A percentile compares a stretch with the other conserved stretches of the same genome.
These are phyloP conservation scores for Ogataea neopini DNA, from an alignment of 805 yeast genomes.

Conservation along the genomic window DNA sequence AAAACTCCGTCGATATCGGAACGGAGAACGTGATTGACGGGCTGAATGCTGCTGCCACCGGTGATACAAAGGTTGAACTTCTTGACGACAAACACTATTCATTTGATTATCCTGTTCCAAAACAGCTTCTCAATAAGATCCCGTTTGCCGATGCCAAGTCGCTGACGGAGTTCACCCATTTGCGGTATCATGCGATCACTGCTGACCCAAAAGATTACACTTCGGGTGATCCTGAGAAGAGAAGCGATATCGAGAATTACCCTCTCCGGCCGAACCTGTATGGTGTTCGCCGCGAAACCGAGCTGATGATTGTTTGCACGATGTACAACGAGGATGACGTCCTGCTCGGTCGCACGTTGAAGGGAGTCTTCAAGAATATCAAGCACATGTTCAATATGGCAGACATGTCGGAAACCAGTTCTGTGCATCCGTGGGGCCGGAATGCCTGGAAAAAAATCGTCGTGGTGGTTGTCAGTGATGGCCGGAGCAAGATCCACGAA, in stretches of 20 bases:
- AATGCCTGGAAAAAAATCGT: conserved; percentile 94
- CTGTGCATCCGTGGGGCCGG: conserved; percentile 75
- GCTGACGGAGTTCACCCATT: conserved; percentile 60
- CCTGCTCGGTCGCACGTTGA: conserved; percentile 77
- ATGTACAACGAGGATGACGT: conserved; percentile 90
- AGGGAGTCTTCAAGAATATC: conserved; percentile 88
- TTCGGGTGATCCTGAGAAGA: conserved; percentile 51
- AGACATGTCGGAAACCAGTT: conserved; percentile 36
- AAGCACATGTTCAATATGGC: conserved; percentile 59
- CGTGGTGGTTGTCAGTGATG: conserved; percentile 87
- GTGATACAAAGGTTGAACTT: conserved; percentile 44
- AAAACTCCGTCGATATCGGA: conserved; percentile 16
- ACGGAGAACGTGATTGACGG: conserved; percentile 18
- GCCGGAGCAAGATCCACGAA: conserved; percentile 78
- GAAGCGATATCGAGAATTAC: conserved; percentile 30
- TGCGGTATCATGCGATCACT: conserved; percentile 92
- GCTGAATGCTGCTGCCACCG: conserved; percentile 28
- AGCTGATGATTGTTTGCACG: conserved; percentile 83
- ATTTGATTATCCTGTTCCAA: conserved; percentile 83
- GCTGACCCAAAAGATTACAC: conserved; percentile 81
- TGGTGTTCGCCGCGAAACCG: conserved; percentile 74
- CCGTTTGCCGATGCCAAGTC: conserved; percentile 41
- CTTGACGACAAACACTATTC: conserved; percentile 70
- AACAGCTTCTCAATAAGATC: conserved; percentile 51
- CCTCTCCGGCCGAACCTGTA: conserved; percentile 76